Conservation (phyloP, 148 eudicot species). For the Cornus kousa region DNA sequence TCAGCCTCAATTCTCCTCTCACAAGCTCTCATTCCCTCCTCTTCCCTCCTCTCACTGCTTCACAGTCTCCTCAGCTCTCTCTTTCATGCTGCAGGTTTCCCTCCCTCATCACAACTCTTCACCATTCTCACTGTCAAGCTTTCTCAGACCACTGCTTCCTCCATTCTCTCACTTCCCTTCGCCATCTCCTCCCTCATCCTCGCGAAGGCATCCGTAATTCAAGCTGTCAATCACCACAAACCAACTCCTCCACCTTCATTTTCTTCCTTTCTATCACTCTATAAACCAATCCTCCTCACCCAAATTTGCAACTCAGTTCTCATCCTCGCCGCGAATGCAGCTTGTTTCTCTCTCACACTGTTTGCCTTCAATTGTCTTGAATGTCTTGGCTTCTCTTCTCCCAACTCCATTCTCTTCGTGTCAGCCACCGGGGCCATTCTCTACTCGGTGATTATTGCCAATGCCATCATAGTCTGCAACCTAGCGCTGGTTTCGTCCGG, state of each 20-base stretch:
- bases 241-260: neutral
- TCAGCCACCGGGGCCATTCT: conserved; percentile 37
- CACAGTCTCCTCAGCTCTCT: conserved; percentile 31
- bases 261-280: conserved; percentile 25
- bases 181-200: conserved; percentile 53
- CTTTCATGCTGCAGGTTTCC: conserved; percentile 42
- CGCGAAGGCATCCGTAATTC: conserved; percentile 49
- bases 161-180: conserved; percentile 40
- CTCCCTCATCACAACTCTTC: conserved; percentile 25
- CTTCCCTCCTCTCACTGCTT: conserved; percentile 22
- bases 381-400: conserved; percentile 23
- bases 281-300: conserved; percentile 40
- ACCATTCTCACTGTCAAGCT: conserved; percentile 45
- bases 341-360: conserved; percentile 46
- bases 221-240: conserved; percentile 12
- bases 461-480: conserved; percentile 53
- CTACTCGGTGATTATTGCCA: conserved; percentile 62
- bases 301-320: conserved; percentile 42
- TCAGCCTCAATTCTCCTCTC: conserved; percentile 45
- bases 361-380: conserved; percentile 41
- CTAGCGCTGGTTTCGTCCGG: conserved; percentile 52
- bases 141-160: conserved; percentile 44
- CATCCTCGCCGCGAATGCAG: conserved; percentile 60
- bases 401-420: conserved; percentile 31
- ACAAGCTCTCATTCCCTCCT: conserved; percentile 33